Base-by-base conservation (phyloP, 2,329 filamentous ascomycete species). In the Pseudogymnoascus sp. region DNA sequence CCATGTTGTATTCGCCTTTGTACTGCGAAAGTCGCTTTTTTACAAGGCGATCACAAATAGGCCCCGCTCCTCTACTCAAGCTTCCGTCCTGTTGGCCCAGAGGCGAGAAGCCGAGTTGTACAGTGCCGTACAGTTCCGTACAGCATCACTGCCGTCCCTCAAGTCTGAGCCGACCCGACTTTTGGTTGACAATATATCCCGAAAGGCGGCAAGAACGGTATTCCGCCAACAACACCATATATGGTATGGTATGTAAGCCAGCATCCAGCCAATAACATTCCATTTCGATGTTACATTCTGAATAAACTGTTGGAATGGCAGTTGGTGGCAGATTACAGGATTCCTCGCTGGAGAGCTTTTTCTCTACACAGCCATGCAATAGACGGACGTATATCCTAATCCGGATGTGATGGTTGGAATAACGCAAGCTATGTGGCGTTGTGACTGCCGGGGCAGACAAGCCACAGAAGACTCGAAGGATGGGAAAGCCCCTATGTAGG, bases 1-100 rank as follows among this genome's bases (percentile, higher is more conserved):
- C 43, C 43, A 50, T 54, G 43, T 33, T 33, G 28, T 54, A 54
- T 54, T 50, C 30, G n/a, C n/a, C 18, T n/a, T 54, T 54, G 43
- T 54, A 33, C 16, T 18, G n/a, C 16, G 25, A 33, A 33, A 18
- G 25, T 30, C 9, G n/a, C 43, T 18, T 54, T 50, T 30, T 33
- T 50, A 16, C 25, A 20, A 30, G n/a, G n/a, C 11, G 9, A 30
- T 54, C 6, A 33, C 43, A 28, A n/a, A 33, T 18, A 16, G 25
- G n/a, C 25, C 25, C 43, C 25, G 25, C n/a, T 4, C 8, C n/a
- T 33, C 43, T 18, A 18, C 25, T 54, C 25, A 54, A 54, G 43
- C 16, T 33, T 54, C 43, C 5, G 22, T 30, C 43, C 1, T 33
- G 2, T 54, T 25, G 25, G 25, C 25, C 28, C 16, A 33, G 28